phyloP scores from a whole-genome alignment of 805 yeast genomes.

The Saccharomyces kudriavzevii region DNA sequence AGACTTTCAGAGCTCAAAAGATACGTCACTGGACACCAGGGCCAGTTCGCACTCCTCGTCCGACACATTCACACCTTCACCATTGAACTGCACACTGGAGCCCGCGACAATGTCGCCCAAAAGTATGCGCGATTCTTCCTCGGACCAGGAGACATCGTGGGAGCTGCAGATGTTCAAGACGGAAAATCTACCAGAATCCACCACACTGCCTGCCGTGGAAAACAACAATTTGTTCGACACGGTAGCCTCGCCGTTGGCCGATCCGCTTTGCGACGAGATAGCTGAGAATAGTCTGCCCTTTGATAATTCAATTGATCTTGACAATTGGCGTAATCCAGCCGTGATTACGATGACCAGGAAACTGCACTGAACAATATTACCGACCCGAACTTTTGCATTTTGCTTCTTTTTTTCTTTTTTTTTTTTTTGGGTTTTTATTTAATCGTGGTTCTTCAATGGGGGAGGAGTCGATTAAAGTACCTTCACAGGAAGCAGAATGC shows the following conservation, averaged over 20 bases:
- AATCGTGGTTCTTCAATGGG: not conserved
- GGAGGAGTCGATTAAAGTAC: not conserved
- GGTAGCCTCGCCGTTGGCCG: not conserved
- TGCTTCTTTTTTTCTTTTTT: not conserved
- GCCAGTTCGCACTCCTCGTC: not conserved
- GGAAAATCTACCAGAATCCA: not conserved
- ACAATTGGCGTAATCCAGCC: slow-evolving; percentile 41
- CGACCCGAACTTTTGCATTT: not conserved
- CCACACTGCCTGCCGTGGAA: not conserved
- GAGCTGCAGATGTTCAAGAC: not conserved
- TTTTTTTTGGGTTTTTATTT: too few relatives aligned
- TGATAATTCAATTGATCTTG: slow-evolving; percentile 32
- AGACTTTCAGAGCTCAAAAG: not conserved
- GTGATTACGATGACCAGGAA: slow-evolving; percentile 28
- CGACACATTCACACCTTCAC: not conserved
- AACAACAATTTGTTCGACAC: not conserved
- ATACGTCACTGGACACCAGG: not conserved
- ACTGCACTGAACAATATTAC: not conserved
- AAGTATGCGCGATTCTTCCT: not conserved
- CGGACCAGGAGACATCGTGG: not conserved
- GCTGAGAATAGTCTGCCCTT: not conserved
- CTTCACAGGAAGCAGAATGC: not conserved
- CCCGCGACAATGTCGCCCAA: not conserved
- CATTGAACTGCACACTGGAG: not conserved
- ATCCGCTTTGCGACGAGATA: not conserved